Evolutionary conservation across 2,329 filamentous ascomycete genomes (phyloP).

Genomic region (Cercospora canescens): DNA sequence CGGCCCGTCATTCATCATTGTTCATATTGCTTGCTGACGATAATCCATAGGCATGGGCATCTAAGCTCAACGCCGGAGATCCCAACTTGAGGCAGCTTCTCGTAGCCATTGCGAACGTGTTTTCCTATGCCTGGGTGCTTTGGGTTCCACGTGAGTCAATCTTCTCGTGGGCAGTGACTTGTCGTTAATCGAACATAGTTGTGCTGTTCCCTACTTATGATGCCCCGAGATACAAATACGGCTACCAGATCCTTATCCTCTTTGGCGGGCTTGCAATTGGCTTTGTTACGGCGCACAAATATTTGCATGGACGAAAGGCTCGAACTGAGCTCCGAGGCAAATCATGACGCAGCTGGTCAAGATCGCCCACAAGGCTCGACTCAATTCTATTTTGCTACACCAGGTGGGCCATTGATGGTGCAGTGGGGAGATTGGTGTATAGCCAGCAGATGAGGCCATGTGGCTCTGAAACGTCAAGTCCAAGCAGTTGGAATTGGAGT

Average conservation of each 20-base stretch:
- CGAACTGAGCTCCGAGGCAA: neutral
- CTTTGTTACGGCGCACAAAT: neutral
- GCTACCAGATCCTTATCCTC: constrained; percentile 19
- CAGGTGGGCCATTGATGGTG: neutral
- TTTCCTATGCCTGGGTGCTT: constrained; percentile 14
- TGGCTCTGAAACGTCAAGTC: too few species aligned
- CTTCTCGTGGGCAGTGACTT: neutral
- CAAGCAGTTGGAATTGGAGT: too few species aligned
- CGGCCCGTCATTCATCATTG: neutral
- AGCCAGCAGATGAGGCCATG: too few species aligned
- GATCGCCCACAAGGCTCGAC: neutral
- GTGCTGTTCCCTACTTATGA: constrained; percentile 19
- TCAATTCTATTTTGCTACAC: too few species aligned
- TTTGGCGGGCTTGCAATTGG: constrained; percentile 16
- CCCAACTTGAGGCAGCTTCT: constrained; percentile 17
- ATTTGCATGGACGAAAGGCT: neutral
- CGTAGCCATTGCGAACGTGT: constrained; percentile 14
- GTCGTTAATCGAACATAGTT: constrained; percentile 5
- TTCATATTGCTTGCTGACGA: neutral
- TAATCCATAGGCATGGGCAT: constrained; percentile 9
- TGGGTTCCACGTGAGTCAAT: constrained; percentile 11
- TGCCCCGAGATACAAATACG: constrained; percentile 19
- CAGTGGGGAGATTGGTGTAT: neutral
- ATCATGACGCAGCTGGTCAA: neutral
- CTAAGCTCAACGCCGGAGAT: constrained; percentile 11